Conservation (phyloP, 176 grass and related monocot genomes). For the Oryza nivara region DNA sequence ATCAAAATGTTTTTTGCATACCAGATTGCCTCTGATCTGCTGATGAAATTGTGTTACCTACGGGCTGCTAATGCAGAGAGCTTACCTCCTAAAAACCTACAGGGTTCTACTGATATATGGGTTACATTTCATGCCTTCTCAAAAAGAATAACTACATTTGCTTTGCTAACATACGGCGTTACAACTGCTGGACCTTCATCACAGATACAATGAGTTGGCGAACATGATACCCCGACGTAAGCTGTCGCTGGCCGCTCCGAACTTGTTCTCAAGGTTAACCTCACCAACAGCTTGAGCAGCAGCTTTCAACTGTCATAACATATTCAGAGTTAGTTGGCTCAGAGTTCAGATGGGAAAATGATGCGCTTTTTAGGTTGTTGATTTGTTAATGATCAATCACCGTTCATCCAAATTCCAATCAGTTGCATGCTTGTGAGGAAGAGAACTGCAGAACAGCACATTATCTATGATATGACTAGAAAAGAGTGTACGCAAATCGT, state of each 20-base stretch:
- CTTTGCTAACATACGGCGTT: constrained; percentile 5
- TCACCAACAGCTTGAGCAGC: constrained; percentile 86
- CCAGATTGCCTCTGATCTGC: background rate
- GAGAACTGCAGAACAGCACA: background rate
- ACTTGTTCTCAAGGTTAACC: constrained; percentile 70
- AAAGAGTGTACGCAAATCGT: background rate
- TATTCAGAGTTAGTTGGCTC: constrained; percentile 24
- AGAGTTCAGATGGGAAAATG: background rate
- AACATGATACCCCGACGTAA: constrained; percentile 97
- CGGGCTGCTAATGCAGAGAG: constrained; percentile 9
- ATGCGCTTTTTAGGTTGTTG: background rate
- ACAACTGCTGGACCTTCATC: constrained; percentile 36
- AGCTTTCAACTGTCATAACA: constrained; percentile 72
- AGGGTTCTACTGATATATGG: background rate
- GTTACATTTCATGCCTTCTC: constrained; percentile 28
- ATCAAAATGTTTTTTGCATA: background rate
- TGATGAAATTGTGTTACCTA: background rate
- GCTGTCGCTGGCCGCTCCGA: constrained; percentile 71
- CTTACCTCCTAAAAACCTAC: constrained; percentile 26
- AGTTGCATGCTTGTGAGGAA: background rate
- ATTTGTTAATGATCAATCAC: background rate
- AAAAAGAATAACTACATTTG: constrained; percentile 23
- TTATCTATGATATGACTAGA: background rate
- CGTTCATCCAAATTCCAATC: background rate
- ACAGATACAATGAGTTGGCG: constrained; percentile 92